These are phyloP conservation scores for Geranomyces variabilis DNA, from an alignment of 192 early-diverging fungal genomes.

Conservation along the genomic window DNA sequence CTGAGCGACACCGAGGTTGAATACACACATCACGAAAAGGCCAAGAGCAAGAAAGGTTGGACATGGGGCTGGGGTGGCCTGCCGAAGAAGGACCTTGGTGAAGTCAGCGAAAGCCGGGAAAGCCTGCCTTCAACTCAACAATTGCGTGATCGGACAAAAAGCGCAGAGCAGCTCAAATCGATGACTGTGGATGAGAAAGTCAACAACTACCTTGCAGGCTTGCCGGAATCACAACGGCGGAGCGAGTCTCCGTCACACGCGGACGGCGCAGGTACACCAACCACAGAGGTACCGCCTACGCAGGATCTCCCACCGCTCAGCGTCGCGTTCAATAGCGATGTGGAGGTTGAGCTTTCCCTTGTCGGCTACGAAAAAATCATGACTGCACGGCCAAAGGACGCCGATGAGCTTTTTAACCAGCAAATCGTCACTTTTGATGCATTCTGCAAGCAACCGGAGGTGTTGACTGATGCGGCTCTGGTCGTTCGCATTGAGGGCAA, in stretches of 20 bases:
- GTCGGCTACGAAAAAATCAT: constrained; percentile 31
- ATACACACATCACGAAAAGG: constrained; percentile 18
- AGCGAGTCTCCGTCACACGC: constrained; percentile 7
- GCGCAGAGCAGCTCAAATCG: constrained; percentile 5
- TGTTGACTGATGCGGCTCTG: constrained; percentile 57
- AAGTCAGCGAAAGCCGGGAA: background rate
- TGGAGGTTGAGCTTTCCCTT: constrained; percentile 32
- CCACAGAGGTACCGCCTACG: constrained; percentile 2
- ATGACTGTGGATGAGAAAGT: constrained; percentile 53
- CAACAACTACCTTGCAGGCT: constrained; percentile 46
- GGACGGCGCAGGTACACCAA: constrained; percentile 27
- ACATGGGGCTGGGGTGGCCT: constrained; percentile 76
- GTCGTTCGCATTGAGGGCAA: constrained; percentile 59
- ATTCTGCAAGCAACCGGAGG: constrained; percentile 55
- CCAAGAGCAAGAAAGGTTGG: constrained; percentile 50
- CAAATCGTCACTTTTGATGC: constrained; percentile 58
- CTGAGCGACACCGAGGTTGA: constrained; percentile 69
- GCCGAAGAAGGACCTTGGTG: constrained; percentile 52
- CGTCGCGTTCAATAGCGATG: constrained; percentile 26
- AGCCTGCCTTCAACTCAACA: background rate
- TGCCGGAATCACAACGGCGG: constrained; percentile 28
- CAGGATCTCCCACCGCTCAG: constrained; percentile 8
- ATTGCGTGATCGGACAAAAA: constrained; percentile 16
- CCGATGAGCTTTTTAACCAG: constrained; percentile 52
- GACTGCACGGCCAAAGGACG: constrained; percentile 31